phyloP scores from a whole-genome alignment of 208 protist genomes.

The Lotmaria passim region DNA sequence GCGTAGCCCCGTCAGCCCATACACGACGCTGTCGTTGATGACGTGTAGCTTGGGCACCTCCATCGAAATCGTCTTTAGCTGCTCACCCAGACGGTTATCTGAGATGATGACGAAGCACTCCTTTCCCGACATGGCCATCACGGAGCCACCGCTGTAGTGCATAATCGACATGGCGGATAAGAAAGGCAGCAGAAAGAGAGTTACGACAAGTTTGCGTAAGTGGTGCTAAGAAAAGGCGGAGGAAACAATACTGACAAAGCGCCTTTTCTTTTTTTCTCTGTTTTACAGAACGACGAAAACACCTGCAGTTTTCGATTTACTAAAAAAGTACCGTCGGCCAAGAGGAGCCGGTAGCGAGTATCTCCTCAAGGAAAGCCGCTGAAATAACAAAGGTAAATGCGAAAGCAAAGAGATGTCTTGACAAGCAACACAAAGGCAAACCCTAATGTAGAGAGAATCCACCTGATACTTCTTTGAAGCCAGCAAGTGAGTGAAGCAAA shows the following conservation, averaged over 20 bases:
- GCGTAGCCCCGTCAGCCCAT: conserved; percentile 96
- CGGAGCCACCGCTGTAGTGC: conserved; percentile 97
- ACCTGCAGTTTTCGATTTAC: no score
- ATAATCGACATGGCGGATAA: conserved; percentile 86
- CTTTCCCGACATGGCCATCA: conserved; percentile 98
- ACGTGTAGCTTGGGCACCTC: conserved; percentile 96
- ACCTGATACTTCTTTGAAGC: no score
- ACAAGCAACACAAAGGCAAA: no score
- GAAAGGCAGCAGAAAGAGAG: not conserved
- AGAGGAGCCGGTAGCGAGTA: no score
- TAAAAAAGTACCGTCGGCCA: no score
- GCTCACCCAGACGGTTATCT: conserved; percentile 96
- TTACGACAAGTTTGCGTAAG: not conserved
- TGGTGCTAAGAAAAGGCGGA: not conserved
- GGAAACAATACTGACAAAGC: no score
- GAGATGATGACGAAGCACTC: conserved; percentile 98
- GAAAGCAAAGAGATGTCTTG: no score
- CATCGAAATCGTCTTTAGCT: conserved; percentile 95
- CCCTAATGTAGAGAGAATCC: no score
- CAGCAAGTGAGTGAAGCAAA: no score
- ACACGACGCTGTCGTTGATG: conserved; percentile 94
- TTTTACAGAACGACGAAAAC: no score
- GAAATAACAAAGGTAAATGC: not conserved
- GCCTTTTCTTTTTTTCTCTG: no score
- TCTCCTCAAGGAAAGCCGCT: no score